Evolutionary conservation across 176 grass and related monocot genomes (phyloP).

Genomic region (Aegilops tauschii): DNA sequence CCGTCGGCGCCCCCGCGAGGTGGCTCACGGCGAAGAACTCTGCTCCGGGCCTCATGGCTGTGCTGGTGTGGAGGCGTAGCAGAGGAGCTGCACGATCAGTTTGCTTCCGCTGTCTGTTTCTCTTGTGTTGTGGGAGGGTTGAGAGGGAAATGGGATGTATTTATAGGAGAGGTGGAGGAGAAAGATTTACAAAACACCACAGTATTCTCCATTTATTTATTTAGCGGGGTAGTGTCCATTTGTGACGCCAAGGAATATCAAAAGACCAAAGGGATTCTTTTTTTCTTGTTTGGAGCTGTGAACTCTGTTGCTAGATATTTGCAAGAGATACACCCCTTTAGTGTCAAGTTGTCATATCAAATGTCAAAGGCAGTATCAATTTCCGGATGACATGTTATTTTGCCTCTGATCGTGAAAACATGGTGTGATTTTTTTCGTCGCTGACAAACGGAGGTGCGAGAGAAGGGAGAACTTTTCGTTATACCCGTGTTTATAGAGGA

Average conservation of each 20-base stretch:
- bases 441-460: not conserved
- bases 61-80: not conserved
- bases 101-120: not conserved
- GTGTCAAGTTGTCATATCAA: not conserved
- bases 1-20: constrained; percentile 8
- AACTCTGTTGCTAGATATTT: not conserved
- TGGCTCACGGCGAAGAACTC: constrained; percentile 25
- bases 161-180: constrained; percentile 37
- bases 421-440: not conserved
- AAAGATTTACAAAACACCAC: not conserved
- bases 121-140: not conserved
- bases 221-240: not conserved
- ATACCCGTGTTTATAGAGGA: not conserved
- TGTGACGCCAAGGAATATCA: constrained; percentile 28
- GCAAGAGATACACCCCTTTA: not conserved
- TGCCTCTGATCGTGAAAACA: not conserved
- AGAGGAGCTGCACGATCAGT: not conserved
- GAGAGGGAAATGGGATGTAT: constrained; percentile 27
- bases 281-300: not conserved
- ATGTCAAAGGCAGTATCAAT: not conserved
- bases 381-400: not conserved
- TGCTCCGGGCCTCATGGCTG: constrained; percentile 58
- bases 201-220: not conserved
- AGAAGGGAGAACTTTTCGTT: accelerated
- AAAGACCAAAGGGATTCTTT: constrained; percentile 29